A percentile compares a stretch with the other conserved stretches of the same genome.
phyloP scores from a whole-genome alignment of 768 basidiomycete species.

The Collybia mongolica region DNA sequence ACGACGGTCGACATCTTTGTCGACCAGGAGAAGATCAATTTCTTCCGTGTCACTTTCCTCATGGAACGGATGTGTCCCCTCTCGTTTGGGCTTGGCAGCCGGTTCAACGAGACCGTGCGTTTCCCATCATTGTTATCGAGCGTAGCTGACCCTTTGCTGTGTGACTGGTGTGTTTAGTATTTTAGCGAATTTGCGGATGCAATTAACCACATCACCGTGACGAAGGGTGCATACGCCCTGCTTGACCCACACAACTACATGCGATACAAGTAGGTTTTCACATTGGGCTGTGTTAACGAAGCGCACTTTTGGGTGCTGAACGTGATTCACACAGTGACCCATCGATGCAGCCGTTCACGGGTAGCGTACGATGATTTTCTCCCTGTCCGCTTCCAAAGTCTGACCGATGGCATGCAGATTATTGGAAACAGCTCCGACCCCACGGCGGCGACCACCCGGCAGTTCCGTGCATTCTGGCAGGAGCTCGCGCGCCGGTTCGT shows the following conservation, averaged over 20 bases:
- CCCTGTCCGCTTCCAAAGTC: too few relatives aligned
- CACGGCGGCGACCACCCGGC: constrained; percentile 40
- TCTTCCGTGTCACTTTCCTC: constrained; percentile 48
- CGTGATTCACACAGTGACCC: constrained; percentile 30
- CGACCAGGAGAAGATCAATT: constrained; percentile 46
- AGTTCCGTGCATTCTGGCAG: constrained; percentile 41
- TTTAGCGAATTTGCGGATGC: constrained; percentile 42
- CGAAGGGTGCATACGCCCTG: constrained; percentile 40
- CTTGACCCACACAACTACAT: constrained; percentile 49
- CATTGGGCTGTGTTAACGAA: not conserved
- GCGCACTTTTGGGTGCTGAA: not conserved
- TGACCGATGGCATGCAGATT: constrained; percentile 24
- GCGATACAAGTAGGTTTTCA: constrained; percentile 41
- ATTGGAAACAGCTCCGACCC: constrained; percentile 44
- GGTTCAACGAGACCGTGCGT: constrained; percentile 44
- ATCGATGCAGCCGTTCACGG: constrained; percentile 39
- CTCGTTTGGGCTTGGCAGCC: constrained; percentile 34
- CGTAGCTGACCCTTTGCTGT: not conserved
- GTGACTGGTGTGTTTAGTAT: too few relatives aligned
- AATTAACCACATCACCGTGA: constrained; percentile 39
- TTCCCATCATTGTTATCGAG: not conserved
- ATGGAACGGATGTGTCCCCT: constrained; percentile 46
- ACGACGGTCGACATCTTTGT: constrained; percentile 45
- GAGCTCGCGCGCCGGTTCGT: constrained; percentile 40
- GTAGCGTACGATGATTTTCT: constrained; percentile 30